phyloP scores from a whole-genome alignment of 2,329 filamentous ascomycete genomes.

The Alternaria viburni region DNA sequence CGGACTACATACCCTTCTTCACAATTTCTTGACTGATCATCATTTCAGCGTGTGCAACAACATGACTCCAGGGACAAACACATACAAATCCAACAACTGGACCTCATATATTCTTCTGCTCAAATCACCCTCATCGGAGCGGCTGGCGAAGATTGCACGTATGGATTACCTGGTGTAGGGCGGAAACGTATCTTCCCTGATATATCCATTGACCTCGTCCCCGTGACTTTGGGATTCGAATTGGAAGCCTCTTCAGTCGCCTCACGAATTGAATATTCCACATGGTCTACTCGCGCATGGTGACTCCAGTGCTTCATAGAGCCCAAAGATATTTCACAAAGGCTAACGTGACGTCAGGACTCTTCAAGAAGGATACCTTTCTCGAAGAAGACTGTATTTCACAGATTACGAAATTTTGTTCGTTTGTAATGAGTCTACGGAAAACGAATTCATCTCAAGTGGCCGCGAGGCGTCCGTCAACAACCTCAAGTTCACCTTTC shows the following conservation, averaged over 20 bases:
- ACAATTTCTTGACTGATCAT: background rate
- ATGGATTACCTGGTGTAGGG: background rate
- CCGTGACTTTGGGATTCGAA: background rate
- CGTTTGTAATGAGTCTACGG: background rate
- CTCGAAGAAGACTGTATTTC: background rate
- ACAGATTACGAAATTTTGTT: background rate
- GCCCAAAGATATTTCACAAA: too few species aligned
- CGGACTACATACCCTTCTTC: background rate
- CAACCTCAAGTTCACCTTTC: background rate
- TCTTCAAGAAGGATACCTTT: background rate
- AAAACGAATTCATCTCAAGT: background rate
- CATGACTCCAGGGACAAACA: background rate
- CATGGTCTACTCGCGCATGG: background rate
- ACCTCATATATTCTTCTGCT: background rate
- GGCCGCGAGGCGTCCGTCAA: too few species aligned
- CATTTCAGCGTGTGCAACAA: background rate
- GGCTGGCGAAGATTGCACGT: background rate
- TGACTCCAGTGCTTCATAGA: too few species aligned
- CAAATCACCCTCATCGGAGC: background rate
- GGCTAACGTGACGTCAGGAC: background rate
- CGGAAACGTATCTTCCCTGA: background rate
- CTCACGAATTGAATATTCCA: accelerated
- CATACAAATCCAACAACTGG: background rate
- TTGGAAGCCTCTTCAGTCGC: accelerated
- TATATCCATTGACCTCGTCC: background rate